Evolutionary conservation across 2,329 filamentous ascomycete species (phyloP).

Genomic region (Alternaria viburni): DNA sequence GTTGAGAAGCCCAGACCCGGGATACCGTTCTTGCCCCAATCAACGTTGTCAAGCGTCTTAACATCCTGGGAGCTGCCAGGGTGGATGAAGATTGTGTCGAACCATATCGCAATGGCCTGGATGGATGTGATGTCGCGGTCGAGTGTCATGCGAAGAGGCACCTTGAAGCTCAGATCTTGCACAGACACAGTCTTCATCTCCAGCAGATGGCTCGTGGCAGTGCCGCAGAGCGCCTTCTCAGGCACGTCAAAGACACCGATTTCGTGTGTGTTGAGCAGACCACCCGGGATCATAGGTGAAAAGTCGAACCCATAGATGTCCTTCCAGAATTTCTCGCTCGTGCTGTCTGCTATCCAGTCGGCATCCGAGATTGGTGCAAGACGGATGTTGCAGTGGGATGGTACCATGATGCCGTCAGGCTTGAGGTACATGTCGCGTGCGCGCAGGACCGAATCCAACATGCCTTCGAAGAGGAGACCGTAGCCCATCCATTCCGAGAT

Average conservation of each 20-base stretch:
- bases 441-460: slow-evolving; percentile 90
- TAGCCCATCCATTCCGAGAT: slow-evolving; percentile 99
- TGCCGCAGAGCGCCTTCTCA: slow-evolving; percentile 51
- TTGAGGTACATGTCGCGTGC: slow-evolving; percentile 87
- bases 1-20: slow-evolving; percentile 84
- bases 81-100: slow-evolving; percentile 88
- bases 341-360: slow-evolving; percentile 77
- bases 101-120: slow-evolving; percentile 93
- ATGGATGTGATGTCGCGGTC: slow-evolving; percentile 68
- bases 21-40: slow-evolving; percentile 63
- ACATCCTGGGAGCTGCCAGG: slow-evolving; percentile 46
- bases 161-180: slow-evolving; percentile 77
- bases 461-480: slow-evolving; percentile 89
- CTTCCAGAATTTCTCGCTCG: slow-evolving; percentile 76
- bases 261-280: slow-evolving; percentile 71
- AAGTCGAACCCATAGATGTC: slow-evolving; percentile 96
- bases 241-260: slow-evolving; percentile 44
- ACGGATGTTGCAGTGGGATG: slow-evolving; percentile 82
- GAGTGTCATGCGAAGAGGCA: slow-evolving; percentile 68
- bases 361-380: slow-evolving; percentile 80
- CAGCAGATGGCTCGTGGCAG: slow-evolving; percentile 73
- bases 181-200: slow-evolving; percentile 76
- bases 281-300: slow-evolving; percentile 83
- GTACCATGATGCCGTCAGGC: slow-evolving; percentile 81
- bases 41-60: slow-evolving; percentile 60